phyloP scores from a whole-genome alignment of 2,329 filamentous ascomycete genomes.

The Colletotrichum spaethianum region DNA sequence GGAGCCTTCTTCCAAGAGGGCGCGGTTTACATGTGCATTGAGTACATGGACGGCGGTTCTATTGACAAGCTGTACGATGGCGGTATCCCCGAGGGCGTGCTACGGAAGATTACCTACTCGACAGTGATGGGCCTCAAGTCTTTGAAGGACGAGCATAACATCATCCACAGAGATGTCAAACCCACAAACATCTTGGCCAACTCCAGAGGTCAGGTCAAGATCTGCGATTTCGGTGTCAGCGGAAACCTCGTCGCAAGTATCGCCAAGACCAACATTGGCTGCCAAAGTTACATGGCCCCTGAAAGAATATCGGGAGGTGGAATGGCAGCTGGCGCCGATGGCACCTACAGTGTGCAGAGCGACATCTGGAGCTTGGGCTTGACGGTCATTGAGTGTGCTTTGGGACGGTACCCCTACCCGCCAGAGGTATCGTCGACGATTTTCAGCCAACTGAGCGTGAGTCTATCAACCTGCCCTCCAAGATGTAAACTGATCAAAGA shows the following conservation, averaged over 20 bases:
- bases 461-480: constrained; percentile 55
- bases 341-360: constrained; percentile 97
- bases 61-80: constrained; percentile 96
- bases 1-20: constrained; percentile 99
- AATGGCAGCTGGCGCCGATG: constrained; percentile 80
- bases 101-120: constrained; percentile 90
- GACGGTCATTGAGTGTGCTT: constrained; percentile 95
- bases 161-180: constrained; percentile 98
- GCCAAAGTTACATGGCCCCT: constrained; percentile 99
- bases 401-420: constrained; percentile 95
- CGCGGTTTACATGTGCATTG: constrained; percentile 98
- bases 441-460: constrained; percentile 95
- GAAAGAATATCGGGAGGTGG: constrained; percentile 93
- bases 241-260: constrained; percentile 98
- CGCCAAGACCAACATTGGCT: constrained; percentile 98
- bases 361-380: constrained; percentile 98
- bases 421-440: constrained; percentile 99
- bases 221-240: constrained; percentile 98
- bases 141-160: constrained; percentile 98
- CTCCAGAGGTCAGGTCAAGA: constrained; percentile 91
- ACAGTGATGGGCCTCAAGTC: constrained; percentile 93
- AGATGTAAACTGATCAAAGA: constrained; percentile 41
- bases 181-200: constrained; percentile 99
- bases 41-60: constrained; percentile 98
- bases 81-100: constrained; percentile 88